Evolutionary conservation across 768 basidiomycete species (phyloP).

Genomic region (Macrolepiota fuliginosa): DNA sequence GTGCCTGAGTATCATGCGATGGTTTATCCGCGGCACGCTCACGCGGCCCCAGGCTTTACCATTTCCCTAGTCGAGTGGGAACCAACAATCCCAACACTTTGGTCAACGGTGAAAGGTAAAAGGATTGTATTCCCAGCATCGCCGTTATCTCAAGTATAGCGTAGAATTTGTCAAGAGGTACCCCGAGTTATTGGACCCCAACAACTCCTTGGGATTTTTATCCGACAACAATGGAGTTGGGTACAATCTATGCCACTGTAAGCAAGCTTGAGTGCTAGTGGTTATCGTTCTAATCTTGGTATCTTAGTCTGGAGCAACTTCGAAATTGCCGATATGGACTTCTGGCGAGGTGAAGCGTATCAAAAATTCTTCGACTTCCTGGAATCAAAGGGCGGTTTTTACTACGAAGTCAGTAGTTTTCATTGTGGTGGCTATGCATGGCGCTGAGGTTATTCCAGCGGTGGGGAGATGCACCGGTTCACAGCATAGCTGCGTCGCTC

Average conservation of each 20-base stretch:
- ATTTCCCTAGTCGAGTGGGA: constrained; percentile 77
- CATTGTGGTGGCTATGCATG: background rate
- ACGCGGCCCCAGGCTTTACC: constrained; percentile 62
- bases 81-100: constrained; percentile 78
- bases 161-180: constrained; percentile 66
- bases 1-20: constrained; percentile 5
- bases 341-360: constrained; percentile 86
- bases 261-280: constrained; percentile 13
- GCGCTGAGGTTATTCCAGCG: constrained; percentile 34
- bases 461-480: constrained; percentile 79
- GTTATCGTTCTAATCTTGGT: background rate
- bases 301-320: constrained; percentile 83
- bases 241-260: constrained; percentile 74
- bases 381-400: constrained; percentile 84
- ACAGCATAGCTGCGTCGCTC: constrained; percentile 77
- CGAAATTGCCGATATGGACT: constrained; percentile 87
- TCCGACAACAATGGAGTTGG: constrained; percentile 64
- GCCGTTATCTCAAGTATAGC: constrained; percentile 5
- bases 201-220: constrained; percentile 73
- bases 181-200: constrained; percentile 55
- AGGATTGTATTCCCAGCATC: background rate
- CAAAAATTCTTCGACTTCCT: constrained; percentile 79
- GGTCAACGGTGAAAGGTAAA: constrained; percentile 69
- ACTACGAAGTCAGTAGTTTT: constrained; percentile 74
- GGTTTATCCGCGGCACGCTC: background rate